A percentile compares a stretch with the other conserved stretches of the same genome.
These are phyloP conservation scores for Candida silvicultrix DNA, from an alignment of 805 yeast species.

Conservation along the genomic window DNA sequence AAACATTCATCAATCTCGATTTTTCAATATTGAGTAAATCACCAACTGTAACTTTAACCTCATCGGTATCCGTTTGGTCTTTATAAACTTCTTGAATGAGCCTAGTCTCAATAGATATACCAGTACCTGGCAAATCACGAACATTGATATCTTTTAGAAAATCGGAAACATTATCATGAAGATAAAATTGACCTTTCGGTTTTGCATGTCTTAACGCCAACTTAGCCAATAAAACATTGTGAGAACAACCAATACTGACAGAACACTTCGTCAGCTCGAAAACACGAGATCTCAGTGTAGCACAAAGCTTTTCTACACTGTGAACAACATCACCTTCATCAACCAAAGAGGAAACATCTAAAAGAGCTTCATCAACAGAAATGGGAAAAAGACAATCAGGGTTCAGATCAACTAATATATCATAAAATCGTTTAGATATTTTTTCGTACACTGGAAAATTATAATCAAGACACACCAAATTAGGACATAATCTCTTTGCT, in stretches of 20 bases:
- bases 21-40: conserved; percentile 32
- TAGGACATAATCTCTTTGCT: conserved; percentile 64
- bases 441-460: conserved; percentile 69
- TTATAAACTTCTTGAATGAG: conserved; percentile 29
- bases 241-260: conserved; percentile 76
- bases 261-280: conserved; percentile 46
- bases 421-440: conserved; percentile 60
- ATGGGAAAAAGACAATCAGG: conserved; percentile 54
- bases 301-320: conserved; percentile 21
- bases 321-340: conserved; percentile 17
- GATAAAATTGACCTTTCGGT: conserved; percentile 58
- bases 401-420: conserved; percentile 40
- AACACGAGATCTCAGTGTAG: conserved; percentile 30
- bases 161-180: conserved; percentile 30
- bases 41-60: conserved; percentile 25
- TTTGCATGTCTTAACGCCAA: conserved; percentile 69
- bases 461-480: conserved; percentile 56
- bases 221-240: conserved; percentile 72
- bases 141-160: conserved; percentile 24
- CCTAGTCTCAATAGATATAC: conserved; percentile 42
- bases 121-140: conserved; percentile 57
- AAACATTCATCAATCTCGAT: conserved; percentile 31
- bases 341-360: conserved; percentile 47
- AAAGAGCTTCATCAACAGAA: conserved; percentile 86
- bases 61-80: not conserved